These are phyloP conservation scores for Adansonia rubrostipa DNA, from an alignment of 441 rosid species.

Conservation along the genomic window DNA sequence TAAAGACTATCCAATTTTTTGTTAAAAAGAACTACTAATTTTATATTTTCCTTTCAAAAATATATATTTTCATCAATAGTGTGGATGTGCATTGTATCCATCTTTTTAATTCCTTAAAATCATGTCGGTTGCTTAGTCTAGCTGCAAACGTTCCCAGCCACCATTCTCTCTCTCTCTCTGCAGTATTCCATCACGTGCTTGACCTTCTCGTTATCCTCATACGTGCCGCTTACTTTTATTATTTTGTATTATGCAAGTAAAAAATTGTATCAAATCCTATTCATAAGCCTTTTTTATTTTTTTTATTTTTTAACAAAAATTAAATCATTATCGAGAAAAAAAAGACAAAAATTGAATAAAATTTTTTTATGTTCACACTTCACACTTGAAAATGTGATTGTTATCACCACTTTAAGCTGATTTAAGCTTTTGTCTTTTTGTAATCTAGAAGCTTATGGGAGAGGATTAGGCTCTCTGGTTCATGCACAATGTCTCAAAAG, in stretches of 20 bases:
- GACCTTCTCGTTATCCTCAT: constrained; percentile 23
- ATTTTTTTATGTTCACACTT: background rate
- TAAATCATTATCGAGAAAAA: too few species aligned
- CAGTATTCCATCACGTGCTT: constrained; percentile 43
- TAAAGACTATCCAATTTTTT: too few species aligned
- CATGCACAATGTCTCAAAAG: constrained; percentile 57
- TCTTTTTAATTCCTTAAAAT: too few species aligned
- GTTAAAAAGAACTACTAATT: too few species aligned
- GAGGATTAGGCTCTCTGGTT: constrained; percentile 32
- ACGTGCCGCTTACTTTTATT: constrained; percentile 36
- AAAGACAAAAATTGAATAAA: background rate
- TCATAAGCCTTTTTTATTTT: background rate
- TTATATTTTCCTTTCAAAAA: too few species aligned
- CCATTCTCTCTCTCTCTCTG: constrained; percentile 31
- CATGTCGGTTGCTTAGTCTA: too few species aligned
- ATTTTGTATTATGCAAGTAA: too few species aligned
- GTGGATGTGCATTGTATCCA: too few species aligned
- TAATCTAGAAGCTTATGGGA: constrained; percentile 50
- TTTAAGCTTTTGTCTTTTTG: background rate
- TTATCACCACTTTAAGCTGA: background rate
- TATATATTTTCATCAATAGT: too few species aligned
- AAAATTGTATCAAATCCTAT: too few species aligned
- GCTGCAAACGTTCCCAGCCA: constrained; percentile 49
- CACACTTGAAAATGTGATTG: background rate
- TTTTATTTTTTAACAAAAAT: too few species aligned